Percentiles rank a stretch among this genome's conserved stretches.
phyloP scores from a whole-genome alignment of 306 rosid species.

The Acacia melanoxylon region DNA sequence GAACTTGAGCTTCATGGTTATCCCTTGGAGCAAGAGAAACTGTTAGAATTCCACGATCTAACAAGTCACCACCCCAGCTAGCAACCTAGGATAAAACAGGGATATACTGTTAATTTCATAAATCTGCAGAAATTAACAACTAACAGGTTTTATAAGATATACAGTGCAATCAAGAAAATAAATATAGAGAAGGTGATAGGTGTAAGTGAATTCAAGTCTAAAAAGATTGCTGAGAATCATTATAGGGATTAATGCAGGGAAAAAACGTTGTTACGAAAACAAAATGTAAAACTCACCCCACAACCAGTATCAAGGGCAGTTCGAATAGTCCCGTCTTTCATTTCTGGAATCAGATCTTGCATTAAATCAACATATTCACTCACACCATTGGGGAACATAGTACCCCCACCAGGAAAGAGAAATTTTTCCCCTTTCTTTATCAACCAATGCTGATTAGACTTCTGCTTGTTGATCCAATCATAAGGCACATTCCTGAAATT shows the following conservation, averaged over 20 bases:
- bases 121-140: slow-evolving; percentile 19
- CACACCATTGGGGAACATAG: slow-evolving; percentile 96
- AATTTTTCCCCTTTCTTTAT: slow-evolving; percentile 95
- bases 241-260: slow-evolving; percentile 3
- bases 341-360: slow-evolving; percentile 94
- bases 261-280: background rate
- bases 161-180: background rate
- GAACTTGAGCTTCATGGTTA: slow-evolving; percentile 99
- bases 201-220: background rate
- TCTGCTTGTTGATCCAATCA: slow-evolving; percentile 93
- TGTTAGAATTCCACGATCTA: slow-evolving; percentile 88
- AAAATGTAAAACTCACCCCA: slow-evolving; percentile 71
- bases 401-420: slow-evolving; percentile 98
- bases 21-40: slow-evolving; percentile 99
- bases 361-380: slow-evolving; percentile 84
- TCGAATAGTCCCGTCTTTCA: slow-evolving; percentile 89
- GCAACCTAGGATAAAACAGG: slow-evolving; percentile 70
- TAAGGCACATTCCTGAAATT: slow-evolving; percentile 93
- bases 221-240: background rate
- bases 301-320: slow-evolving; percentile 98
- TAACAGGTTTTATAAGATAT: background rate
- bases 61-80: slow-evolving; percentile 99
- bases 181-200: background rate
- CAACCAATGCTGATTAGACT: slow-evolving; percentile 96
- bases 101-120: slow-evolving; percentile 20